phyloP scores from a whole-genome alignment of 73 alveolate species.

The Tetrahymena thermophila region DNA sequence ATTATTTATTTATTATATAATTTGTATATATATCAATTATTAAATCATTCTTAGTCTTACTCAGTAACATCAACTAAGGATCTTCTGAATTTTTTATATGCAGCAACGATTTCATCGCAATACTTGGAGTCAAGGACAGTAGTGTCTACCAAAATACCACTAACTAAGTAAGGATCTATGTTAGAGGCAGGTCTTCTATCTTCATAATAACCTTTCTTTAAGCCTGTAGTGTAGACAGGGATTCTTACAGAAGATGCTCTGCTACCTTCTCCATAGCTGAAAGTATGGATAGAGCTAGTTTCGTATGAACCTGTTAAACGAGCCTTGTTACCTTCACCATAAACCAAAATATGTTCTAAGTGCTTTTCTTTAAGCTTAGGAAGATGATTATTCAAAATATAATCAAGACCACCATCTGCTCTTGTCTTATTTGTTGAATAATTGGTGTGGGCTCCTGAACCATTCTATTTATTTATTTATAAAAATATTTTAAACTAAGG shows the following conservation, averaged over 20 bases:
- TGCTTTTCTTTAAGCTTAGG: conserved; percentile 40
- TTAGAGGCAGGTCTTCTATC: conserved; percentile 93
- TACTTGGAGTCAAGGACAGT: conserved; percentile 35
- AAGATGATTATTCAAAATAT: conserved; percentile 24
- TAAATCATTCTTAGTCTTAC: background rate
- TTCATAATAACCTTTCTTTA: conserved; percentile 72
- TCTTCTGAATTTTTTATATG: background rate
- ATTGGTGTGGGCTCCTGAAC: conserved; percentile 91
- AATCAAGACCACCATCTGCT: conserved; percentile 56
- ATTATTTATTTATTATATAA: too few species aligned
- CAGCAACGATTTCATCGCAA: background rate
- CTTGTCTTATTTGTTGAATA: conserved; percentile 69
- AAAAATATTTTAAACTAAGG: background rate
- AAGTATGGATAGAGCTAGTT: conserved; percentile 60
- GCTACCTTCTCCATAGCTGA: conserved; percentile 82
- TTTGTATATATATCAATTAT: too few species aligned
- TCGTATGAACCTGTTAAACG: conserved; percentile 83
- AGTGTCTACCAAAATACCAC: conserved; percentile 56
- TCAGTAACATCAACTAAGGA: background rate
- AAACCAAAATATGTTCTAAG: conserved; percentile 34
- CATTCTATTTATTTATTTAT: conserved; percentile 50
- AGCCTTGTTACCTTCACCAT: conserved; percentile 70
- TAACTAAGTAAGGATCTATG: conserved; percentile 80
- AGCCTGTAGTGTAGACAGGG: conserved; percentile 64
- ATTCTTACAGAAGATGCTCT: conserved; percentile 88